Percentiles rank a stretch among this genome's conserved stretches.
Evolutionary conservation across 768 basidiomycete species (phyloP).

Genomic region (Tricholoma bakamatsutake): DNA sequence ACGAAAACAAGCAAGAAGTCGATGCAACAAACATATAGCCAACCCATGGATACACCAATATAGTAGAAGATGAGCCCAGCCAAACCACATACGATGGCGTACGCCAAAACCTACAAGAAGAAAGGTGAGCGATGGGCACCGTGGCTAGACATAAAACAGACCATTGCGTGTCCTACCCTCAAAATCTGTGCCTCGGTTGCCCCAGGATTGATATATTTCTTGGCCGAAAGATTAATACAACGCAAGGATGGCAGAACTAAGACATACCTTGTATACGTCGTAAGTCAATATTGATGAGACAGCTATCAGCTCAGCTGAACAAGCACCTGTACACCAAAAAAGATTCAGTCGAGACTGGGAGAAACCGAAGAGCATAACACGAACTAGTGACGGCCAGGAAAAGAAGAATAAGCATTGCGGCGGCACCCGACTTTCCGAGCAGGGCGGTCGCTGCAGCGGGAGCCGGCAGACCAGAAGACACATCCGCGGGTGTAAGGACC

Average conservation of each 20-base stretch:
- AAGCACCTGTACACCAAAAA: slow-evolving; percentile 45
- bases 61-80: slow-evolving; percentile 83
- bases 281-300: slow-evolving; percentile 81
- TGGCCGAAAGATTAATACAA: not conserved
- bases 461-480: slow-evolving; percentile 85
- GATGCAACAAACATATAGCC: slow-evolving; percentile 70
- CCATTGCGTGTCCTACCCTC: slow-evolving; percentile 62
- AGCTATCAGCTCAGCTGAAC: slow-evolving; percentile 87
- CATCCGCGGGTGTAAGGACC: slow-evolving; percentile 47
- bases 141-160: slow-evolving; percentile 18
- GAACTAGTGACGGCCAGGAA: slow-evolving; percentile 73
- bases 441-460: slow-evolving; percentile 80
- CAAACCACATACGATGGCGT: slow-evolving; percentile 76
- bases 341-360: not conserved
- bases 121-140: not conserved
- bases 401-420: slow-evolving; percentile 70
- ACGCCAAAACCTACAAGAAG: slow-evolving; percentile 48
- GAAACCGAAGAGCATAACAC: not conserved
- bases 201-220: slow-evolving; percentile 76
- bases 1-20: not conserved
- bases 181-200: slow-evolving; percentile 75
- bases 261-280: slow-evolving; percentile 69
- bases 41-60: slow-evolving; percentile 90
- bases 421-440: slow-evolving; percentile 75
- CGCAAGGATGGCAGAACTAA: not conserved